Evolutionary conservation across 192 early-diverging fungal species (phyloP), one percentile per base, ranked within the genome.

Genomic region (Coemansia sp.): DNA sequence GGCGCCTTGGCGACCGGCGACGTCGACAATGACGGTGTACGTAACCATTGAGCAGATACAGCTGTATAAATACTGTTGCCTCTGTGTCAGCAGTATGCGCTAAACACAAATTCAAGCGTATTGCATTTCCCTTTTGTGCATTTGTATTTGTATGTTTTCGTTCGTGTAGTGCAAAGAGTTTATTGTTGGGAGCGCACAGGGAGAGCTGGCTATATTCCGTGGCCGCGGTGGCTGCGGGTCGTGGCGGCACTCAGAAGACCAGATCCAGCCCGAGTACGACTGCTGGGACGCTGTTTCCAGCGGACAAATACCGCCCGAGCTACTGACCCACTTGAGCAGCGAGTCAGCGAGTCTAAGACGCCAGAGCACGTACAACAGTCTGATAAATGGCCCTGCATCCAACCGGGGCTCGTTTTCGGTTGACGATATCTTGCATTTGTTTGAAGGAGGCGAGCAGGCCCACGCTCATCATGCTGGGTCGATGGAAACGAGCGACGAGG

Each of bases 1-100:
- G 76, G 81, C 59, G 81, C 81, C 2, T 58, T 84, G 41, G 76
- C 81, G 10, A 77, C 76, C 3, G 81, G 81, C 49, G 81, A 84
- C 60, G 81, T 84, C 22, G 81, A 84, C 63, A 79, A 74, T 68
- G 81, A 84, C 42, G 81, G 81, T 10, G 81, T 78, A 75, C 49
- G 75, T 75, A 61, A 48, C 11, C 16, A n/a, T 53, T 19, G 38
- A 56, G 14, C 4, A 32, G 7, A 7, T 32, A 50, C 5, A 54
- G 51, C 5, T 54, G 51, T 54, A 14, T 22, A 65, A 32, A 2
- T 32, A 32, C 32, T 32, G 2, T 61, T 37, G 40, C 38, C 20
- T 9, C 12, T 49, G n/a, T 12, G 46, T n/a, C 46, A 49, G 46
- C 38, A 61, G 20, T 61, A 42, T 7, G n/a, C 53, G 17, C 25